These are phyloP conservation scores for Penicillium freii DNA, from an alignment of 2,329 filamentous ascomycete species.

Conservation along the genomic window DNA sequence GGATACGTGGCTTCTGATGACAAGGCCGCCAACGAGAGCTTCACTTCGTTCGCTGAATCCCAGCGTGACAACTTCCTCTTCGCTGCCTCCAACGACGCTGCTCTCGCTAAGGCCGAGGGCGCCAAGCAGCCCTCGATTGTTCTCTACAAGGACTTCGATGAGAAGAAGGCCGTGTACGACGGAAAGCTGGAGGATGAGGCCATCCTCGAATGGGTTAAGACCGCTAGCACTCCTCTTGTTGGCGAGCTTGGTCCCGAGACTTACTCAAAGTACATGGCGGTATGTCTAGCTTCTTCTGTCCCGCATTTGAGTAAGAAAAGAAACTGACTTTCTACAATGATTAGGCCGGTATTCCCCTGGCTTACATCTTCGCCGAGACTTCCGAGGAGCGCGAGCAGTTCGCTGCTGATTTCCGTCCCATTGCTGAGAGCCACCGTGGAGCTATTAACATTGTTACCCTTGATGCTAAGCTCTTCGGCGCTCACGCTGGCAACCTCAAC, in stretches of 20 bases:
- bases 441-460: slow-evolving; percentile 97
- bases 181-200: slow-evolving; percentile 78
- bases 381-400: slow-evolving; percentile 82
- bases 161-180: slow-evolving; percentile 83
- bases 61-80: slow-evolving; percentile 92
- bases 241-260: slow-evolving; percentile 97
- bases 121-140: slow-evolving; percentile 83
- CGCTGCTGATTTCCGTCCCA: slow-evolving; percentile 71
- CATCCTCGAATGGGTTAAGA: slow-evolving; percentile 81
- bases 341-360: slow-evolving; percentile 79
- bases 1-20: slow-evolving; percentile 78
- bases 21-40: slow-evolving; percentile 85
- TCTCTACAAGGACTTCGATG: slow-evolving; percentile 96
- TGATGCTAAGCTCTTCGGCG: slow-evolving; percentile 89
- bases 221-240: slow-evolving; percentile 80
- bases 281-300: slow-evolving; percentile 38
- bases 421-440: slow-evolving; percentile 91
- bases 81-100: slow-evolving; percentile 78
- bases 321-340: not conserved
- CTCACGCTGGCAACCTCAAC: slow-evolving; percentile 95
- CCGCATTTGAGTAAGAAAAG: not conserved
- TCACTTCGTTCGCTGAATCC: slow-evolving; percentile 67
- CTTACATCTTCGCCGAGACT: slow-evolving; percentile 96
- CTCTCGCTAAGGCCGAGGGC: slow-evolving; percentile 83
- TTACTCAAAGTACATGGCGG: slow-evolving; percentile 89